Percentiles rank a stretch among this genome's conserved stretches.
phyloP scores from a whole-genome alignment of 176 grass and related monocot genomes.

The Eleusine coracana region DNA sequence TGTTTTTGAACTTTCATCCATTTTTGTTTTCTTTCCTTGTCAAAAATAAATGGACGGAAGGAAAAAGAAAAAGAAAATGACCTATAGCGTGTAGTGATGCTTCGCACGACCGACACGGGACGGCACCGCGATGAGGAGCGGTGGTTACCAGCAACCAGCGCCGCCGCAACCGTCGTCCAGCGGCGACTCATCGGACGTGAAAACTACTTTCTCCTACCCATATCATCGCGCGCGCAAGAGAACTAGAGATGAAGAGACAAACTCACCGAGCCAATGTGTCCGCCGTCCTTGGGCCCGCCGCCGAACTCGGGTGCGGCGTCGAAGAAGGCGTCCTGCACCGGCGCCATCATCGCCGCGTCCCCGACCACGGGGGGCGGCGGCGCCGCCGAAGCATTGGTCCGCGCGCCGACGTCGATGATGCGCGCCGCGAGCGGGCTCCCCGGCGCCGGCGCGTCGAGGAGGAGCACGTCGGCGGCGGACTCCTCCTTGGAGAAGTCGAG shows the following conservation, averaged over 20 bases:
- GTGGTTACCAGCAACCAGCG: not conserved
- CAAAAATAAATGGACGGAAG: not conserved
- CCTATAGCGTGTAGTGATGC: not conserved
- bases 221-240: too few relatives aligned
- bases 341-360: not conserved
- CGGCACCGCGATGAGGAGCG: not conserved
- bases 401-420: slow-evolving; percentile 44
- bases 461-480: slow-evolving; percentile 61
- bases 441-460: slow-evolving; percentile 61
- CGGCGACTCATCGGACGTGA: not conserved
- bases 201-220: not conserved
- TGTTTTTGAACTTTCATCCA: slow-evolving; percentile 35
- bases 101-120: slow-evolving; percentile 22
- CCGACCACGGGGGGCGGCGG: not conserved
- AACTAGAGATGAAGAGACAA: not conserved
- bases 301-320: slow-evolving; percentile 1
- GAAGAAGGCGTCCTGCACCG: slow-evolving; percentile 24
- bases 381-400: not conserved
- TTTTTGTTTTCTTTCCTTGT: not conserved
- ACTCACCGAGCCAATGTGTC: slow-evolving; percentile 67
- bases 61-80: too few relatives aligned
- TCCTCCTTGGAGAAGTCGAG: slow-evolving; percentile 87
- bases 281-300: slow-evolving; percentile 46
- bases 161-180: not conserved
- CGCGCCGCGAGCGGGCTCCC: slow-evolving; percentile 51